phyloP scores from a whole-genome alignment of 768 basidiomycete species.

The Rhizopogon vinicolor region DNA sequence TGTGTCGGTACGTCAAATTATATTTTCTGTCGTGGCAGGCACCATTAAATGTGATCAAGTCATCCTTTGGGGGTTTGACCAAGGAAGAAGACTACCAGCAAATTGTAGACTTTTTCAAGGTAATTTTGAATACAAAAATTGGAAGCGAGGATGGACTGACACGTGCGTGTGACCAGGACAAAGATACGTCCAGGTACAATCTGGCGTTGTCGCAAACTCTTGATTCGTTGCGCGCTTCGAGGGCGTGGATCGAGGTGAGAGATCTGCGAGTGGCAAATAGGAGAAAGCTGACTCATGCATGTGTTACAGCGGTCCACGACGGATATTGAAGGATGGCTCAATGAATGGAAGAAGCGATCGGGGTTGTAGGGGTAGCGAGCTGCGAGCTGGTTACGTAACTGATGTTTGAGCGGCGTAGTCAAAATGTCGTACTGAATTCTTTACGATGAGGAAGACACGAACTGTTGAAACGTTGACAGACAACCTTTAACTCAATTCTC shows the following conservation, averaged over 20 bases:
- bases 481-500: neutral
- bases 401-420: neutral
- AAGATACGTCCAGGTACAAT: conserved; percentile 66
- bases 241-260: conserved; percentile 57
- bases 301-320: conserved; percentile 47
- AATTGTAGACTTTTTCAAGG: conserved; percentile 73
- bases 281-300: neutral
- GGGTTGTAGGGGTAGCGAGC: neutral
- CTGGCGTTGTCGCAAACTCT: conserved; percentile 61
- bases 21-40: neutral
- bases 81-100: conserved; percentile 61
- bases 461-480: neutral
- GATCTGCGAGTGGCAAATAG: neutral
- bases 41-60: conserved; percentile 22
- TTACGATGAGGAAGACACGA: neutral
- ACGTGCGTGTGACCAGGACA: conserved; percentile 36
- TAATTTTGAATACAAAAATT: conserved; percentile 20
- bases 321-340: conserved; percentile 55
- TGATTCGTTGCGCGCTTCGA: conserved; percentile 60
- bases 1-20: conserved; percentile 39
- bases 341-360: conserved; percentile 23
- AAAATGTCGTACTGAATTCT: neutral
- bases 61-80: conserved; percentile 45
- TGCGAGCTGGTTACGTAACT: conserved; percentile 1
- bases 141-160: conserved; percentile 6